Percentiles rank a stretch among this genome's conserved stretches.
These are phyloP conservation scores for Acacia confusa DNA, from an alignment of 306 rosid species.

Conservation along the genomic window DNA sequence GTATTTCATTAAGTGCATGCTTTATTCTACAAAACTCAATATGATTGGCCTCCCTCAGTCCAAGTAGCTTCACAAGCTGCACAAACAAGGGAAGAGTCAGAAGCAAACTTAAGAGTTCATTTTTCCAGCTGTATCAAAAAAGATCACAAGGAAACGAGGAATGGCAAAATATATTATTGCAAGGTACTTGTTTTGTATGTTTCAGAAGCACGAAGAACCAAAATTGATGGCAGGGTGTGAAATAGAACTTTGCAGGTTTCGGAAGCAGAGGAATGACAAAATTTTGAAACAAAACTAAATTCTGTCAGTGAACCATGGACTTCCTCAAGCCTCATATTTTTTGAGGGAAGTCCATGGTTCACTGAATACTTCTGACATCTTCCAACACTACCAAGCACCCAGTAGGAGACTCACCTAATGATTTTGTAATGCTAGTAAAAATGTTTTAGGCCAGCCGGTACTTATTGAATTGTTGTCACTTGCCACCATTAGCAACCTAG, in stretches of 20 bases:
- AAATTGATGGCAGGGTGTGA: too few relatives aligned
- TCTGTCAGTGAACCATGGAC: too few relatives aligned
- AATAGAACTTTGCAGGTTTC: neutral
- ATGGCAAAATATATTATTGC: neutral
- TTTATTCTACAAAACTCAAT: conserved; percentile 91
- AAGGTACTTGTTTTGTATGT: neutral
- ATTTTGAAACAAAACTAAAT: too few relatives aligned
- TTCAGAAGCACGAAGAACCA: neutral
- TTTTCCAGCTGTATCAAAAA: neutral
- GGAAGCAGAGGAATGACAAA: neutral
- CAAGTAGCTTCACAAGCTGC: conserved; percentile 98
- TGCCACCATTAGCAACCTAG: neutral
- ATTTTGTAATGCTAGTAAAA: neutral
- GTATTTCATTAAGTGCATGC: conserved; percentile 80
- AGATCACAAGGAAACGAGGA: neutral
- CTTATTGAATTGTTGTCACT: neutral
- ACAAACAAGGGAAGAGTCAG: conserved; percentile 34
- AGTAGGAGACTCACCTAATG: neutral
- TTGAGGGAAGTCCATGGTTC: neutral
- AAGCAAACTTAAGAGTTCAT: neutral
- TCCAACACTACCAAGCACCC: neutral
- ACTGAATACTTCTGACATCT: neutral
- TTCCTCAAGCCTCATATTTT: too few relatives aligned
- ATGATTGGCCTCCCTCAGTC: conserved; percentile 91
- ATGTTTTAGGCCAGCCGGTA: neutral